A percentile compares a stretch with the other conserved stretches of the same genome.
phyloP scores from a whole-genome alignment of 768 basidiomycete genomes.

The Suillus alpinus region DNA sequence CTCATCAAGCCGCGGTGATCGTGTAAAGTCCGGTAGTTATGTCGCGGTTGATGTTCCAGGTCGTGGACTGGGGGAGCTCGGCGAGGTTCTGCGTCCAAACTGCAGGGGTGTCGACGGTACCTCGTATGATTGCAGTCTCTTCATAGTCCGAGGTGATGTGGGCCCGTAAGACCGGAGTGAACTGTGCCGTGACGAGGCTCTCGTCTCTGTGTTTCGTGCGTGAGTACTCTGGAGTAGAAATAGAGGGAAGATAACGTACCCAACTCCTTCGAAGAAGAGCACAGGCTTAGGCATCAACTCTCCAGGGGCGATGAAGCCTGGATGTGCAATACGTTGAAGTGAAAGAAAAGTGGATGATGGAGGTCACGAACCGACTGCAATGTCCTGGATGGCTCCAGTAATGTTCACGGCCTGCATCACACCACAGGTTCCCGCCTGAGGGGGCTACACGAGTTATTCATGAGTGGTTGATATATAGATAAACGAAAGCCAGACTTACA shows the following conservation, averaged over 20 bases:
- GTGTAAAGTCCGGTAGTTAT: no score
- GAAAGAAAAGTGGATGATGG: not conserved
- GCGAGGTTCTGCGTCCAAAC: not conserved
- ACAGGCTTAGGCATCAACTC: not conserved
- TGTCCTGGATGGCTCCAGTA: not conserved
- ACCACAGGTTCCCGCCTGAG: not conserved
- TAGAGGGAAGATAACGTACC: not conserved
- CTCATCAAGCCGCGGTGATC: no score
- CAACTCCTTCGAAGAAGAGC: not conserved
- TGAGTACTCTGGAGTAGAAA: not conserved
- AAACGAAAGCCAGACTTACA: not conserved
- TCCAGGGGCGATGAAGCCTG: not conserved
- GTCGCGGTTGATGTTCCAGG: not conserved
- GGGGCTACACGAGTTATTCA: not conserved
- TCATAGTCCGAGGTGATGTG: constrained; percentile 2
- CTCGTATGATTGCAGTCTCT: not conserved
- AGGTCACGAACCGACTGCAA: not conserved
- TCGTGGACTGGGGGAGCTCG: not conserved
- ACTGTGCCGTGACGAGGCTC: not conserved
- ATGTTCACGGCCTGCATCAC: not conserved
- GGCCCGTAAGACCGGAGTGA: not conserved
- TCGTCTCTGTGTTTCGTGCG: not conserved
- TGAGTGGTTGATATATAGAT: not conserved
- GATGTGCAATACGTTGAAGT: not conserved
- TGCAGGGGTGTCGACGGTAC: not conserved